A percentile compares a stretch with the other conserved stretches of the same genome.
Conservation (phyloP, 345 rosid species). For the Gossypium australe region DNA sequence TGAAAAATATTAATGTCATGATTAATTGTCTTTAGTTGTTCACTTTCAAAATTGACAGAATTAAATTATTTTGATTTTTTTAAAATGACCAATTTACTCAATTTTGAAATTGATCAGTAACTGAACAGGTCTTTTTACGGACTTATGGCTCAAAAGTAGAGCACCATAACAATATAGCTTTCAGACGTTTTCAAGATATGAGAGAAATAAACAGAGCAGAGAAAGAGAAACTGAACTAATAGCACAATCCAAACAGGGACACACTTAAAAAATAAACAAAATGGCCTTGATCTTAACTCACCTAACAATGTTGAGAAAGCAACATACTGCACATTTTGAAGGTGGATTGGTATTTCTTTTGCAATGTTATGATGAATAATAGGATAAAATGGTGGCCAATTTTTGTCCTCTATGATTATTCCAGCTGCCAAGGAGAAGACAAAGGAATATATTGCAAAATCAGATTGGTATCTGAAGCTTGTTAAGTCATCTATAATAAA, state of each 20-base stretch:
- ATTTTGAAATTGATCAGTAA: no score
- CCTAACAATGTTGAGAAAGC: slow-evolving; percentile 93
- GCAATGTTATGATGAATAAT: slow-evolving; percentile 92
- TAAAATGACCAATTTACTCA: rapidly evolving
- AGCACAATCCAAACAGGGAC: neutral
- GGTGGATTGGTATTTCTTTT: slow-evolving; percentile 90
- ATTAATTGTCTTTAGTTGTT: no score
- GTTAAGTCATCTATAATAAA: neutral
- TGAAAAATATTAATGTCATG: no score
- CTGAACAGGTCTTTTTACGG: no score
- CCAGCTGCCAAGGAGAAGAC: slow-evolving; percentile 64
- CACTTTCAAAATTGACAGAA: no score
- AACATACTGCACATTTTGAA: slow-evolving; percentile 78
- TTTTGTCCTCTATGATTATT: slow-evolving; percentile 84
- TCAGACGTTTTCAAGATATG: neutral
- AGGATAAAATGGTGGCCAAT: slow-evolving; percentile 93
- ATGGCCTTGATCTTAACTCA: slow-evolving; percentile 24
- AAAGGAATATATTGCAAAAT: slow-evolving; percentile 11
- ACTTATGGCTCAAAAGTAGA: neutral
- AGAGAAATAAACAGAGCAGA: neutral
- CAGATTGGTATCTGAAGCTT: neutral
- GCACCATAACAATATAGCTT: slow-evolving; percentile 4
- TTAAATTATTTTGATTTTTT: no score
- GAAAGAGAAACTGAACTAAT: neutral
- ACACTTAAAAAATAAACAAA: neutral